These are phyloP conservation scores for Geranium brycei DNA, from an alignment of 345 rosid genomes.

Conservation along the genomic window DNA sequence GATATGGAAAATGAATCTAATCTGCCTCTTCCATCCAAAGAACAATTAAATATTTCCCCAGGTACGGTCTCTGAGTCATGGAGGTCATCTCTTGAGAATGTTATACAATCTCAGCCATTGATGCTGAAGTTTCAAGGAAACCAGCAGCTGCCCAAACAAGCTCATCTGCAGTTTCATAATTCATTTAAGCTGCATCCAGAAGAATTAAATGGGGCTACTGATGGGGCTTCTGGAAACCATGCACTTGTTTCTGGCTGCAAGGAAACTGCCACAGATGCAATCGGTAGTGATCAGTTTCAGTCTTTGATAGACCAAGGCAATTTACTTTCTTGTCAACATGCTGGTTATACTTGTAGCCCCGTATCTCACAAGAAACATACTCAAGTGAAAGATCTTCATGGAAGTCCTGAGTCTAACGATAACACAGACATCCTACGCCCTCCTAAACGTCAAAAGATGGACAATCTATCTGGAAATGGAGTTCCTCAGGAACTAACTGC, in stretches of 20 bases:
- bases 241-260: constrained; percentile 2
- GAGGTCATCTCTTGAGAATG: constrained; percentile 5
- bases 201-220: constrained; percentile 2
- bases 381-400: constrained; percentile 2
- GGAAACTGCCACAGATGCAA: background rate
- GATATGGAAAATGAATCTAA: no score
- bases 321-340: constrained; percentile 12
- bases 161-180: constrained; percentile 5
- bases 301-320: constrained; percentile 11
- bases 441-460: constrained; percentile 17
- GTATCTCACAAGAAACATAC: constrained; percentile 4
- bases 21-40: no score
- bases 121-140: constrained; percentile 6
- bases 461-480: constrained; percentile 9
- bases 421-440: constrained; percentile 12
- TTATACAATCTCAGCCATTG: constrained; percentile 5
- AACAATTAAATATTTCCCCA: background rate
- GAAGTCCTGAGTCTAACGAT: constrained; percentile 8
- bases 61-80: background rate
- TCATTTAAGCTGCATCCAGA: constrained; percentile 12
- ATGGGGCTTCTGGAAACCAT: constrained; percentile 6
- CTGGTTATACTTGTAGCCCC: constrained; percentile 17
- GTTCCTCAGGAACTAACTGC: constrained; percentile 10
- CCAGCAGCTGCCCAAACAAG: constrained; percentile 9
- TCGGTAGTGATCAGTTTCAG: background rate